These are phyloP conservation scores for Coniochaeta ligniaria DNA, from an alignment of 2,329 filamentous ascomycete species.

Conservation along the genomic window DNA sequence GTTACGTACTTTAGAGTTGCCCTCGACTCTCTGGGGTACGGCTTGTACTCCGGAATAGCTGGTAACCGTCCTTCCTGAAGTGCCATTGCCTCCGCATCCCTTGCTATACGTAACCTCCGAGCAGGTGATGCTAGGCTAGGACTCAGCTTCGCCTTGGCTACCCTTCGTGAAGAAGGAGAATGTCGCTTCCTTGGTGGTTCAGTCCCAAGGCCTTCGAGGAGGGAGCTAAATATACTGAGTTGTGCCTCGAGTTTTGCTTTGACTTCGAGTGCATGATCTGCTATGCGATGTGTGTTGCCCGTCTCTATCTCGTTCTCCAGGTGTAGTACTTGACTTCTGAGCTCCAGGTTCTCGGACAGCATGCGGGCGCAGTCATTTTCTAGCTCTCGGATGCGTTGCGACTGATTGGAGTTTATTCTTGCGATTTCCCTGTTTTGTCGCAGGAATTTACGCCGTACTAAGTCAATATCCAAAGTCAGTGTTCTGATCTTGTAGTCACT, in stretches of 20 bases:
- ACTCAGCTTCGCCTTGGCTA: conserved; percentile 34
- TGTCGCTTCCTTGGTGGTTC: conserved; percentile 48
- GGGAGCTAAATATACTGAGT: conserved; percentile 59
- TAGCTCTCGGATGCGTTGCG: conserved; percentile 67
- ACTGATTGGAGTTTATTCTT: conserved; percentile 69
- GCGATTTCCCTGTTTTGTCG: conserved; percentile 81
- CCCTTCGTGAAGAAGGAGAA: conserved; percentile 31
- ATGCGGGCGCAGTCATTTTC: conserved; percentile 70
- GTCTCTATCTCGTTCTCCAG: conserved; percentile 62
- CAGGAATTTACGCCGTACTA: conserved; percentile 73
- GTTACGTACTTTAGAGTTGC: conserved; percentile 57
- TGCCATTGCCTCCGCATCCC: conserved; percentile 44
- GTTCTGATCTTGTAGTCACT: conserved; percentile 9
- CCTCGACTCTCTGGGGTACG: conserved; percentile 58
- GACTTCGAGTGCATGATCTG: conserved; percentile 61
- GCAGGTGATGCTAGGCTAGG: conserved; percentile 33
- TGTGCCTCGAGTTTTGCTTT: conserved; percentile 66
- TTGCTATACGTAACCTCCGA: conserved; percentile 45
- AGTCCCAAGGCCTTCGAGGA: conserved; percentile 59
- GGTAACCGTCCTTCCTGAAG: conserved; percentile 50
- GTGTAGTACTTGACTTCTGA: conserved; percentile 63
- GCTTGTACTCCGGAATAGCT: conserved; percentile 63
- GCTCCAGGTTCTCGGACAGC: conserved; percentile 70
- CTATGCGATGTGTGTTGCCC: conserved; percentile 49
- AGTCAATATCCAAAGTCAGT: conserved; percentile 5